phyloP scores from a whole-genome alignment of 495 filamentous ascomycete genomes.

The Aspergillus baeticus region DNA sequence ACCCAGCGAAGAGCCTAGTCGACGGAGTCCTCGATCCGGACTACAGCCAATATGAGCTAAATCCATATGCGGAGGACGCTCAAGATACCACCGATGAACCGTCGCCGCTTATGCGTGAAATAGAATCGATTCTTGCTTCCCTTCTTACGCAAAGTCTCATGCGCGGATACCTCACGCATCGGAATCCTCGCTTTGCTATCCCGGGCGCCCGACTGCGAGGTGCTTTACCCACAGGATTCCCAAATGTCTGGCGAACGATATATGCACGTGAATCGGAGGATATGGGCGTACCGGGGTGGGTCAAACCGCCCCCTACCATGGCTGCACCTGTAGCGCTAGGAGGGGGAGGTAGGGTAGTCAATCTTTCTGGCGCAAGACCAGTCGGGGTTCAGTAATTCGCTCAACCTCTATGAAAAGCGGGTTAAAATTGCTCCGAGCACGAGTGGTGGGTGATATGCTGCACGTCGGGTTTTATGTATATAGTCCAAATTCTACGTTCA shows the following conservation, averaged over 20 bases:
- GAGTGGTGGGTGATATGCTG: not conserved
- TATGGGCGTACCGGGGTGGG: slow-evolving; percentile 56
- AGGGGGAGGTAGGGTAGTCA: slow-evolving; percentile 49
- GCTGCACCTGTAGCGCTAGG: slow-evolving; percentile 16
- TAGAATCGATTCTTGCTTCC: slow-evolving; percentile 77
- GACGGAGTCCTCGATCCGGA: slow-evolving; percentile 44
- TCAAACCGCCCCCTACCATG: slow-evolving; percentile 30
- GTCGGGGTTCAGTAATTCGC: slow-evolving; percentile 41
- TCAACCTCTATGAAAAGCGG: not conserved
- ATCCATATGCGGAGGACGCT: slow-evolving; percentile 32
- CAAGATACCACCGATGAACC: slow-evolving; percentile 42
- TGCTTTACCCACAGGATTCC: slow-evolving; percentile 62
- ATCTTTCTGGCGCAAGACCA: slow-evolving; percentile 51
- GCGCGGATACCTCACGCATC: slow-evolving; percentile 80
- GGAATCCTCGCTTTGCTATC: slow-evolving; percentile 73
- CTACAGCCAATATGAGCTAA: slow-evolving; percentile 43
- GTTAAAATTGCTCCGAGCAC: not conserved
- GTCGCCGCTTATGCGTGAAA: slow-evolving; percentile 56
- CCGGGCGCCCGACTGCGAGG: slow-evolving; percentile 68
- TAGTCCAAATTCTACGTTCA: not conserved
- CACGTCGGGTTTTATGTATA: not conserved
- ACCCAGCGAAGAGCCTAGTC: slow-evolving; percentile 25
- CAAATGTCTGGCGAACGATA: slow-evolving; percentile 59
- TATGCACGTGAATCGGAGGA: slow-evolving; percentile 39
- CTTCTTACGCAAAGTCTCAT: slow-evolving; percentile 82